Evolutionary conservation across 768 basidiomycete species (phyloP).

Genomic region (Chiua virens): DNA sequence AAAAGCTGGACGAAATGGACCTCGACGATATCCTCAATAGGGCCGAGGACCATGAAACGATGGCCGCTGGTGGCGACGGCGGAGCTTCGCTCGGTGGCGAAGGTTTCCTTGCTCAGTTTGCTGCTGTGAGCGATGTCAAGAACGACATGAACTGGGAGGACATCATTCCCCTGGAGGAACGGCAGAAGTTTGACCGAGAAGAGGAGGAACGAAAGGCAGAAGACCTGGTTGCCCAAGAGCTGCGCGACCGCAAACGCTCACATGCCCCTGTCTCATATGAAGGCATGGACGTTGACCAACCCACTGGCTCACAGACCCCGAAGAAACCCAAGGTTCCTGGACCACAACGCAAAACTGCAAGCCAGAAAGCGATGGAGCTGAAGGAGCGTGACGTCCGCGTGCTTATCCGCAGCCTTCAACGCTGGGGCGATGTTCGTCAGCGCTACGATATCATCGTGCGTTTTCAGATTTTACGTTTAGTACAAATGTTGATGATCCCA

Average conservation of each 20-base stretch:
- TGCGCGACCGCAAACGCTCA: constrained; percentile 76
- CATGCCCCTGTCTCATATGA: constrained; percentile 89
- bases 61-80: constrained; percentile 76
- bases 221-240: constrained; percentile 66
- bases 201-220: constrained; percentile 74
- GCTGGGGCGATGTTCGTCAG: constrained; percentile 96
- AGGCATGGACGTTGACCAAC: constrained; percentile 89
- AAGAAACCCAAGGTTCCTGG: constrained; percentile 76
- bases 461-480: constrained; percentile 15
- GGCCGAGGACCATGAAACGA: constrained; percentile 96
- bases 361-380: constrained; percentile 93
- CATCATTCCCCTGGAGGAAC: constrained; percentile 93
- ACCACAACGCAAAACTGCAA: constrained; percentile 83
- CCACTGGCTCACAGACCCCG: constrained; percentile 54
- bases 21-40: constrained; percentile 96
- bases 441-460: constrained; percentile 93
- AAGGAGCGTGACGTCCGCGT: constrained; percentile 98
- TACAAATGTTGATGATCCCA: neutral
- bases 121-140: constrained; percentile 96
- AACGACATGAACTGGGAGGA: constrained; percentile 99
- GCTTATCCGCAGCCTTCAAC: constrained; percentile 89
- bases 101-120: constrained; percentile 93
- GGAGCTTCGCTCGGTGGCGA: constrained; percentile 97
- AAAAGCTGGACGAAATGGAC: constrained; percentile 99
- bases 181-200: constrained; percentile 80